Evolutionary conservation across 257 asterid genomes (phyloP).

Genomic region (Solanum pennellii): DNA sequence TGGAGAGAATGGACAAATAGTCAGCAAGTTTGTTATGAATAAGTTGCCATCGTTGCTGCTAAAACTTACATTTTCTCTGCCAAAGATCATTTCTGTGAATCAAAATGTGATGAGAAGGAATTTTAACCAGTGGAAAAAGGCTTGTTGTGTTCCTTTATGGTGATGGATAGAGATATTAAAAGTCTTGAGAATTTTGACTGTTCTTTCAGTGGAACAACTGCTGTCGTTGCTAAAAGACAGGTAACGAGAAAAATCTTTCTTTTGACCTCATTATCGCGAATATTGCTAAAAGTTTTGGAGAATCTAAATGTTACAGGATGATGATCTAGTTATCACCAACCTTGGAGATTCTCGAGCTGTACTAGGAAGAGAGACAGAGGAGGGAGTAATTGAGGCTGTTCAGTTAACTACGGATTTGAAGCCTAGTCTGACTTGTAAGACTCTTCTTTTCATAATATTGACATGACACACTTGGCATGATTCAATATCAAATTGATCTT

Average conservation of each 20-base stretch:
- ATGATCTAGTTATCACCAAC: conserved; percentile 56
- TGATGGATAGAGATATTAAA: conserved; percentile 56
- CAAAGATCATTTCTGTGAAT: conserved; percentile 10
- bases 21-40: conserved; percentile 60
- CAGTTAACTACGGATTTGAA: conserved; percentile 74
- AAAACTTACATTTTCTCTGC: conserved; percentile 28
- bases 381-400: conserved; percentile 31
- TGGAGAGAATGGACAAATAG: conserved; percentile 60
- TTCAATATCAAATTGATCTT: not conserved
- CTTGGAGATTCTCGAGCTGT: conserved; percentile 84
- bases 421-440: conserved; percentile 63
- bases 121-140: conserved; percentile 57
- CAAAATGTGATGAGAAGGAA: conserved; percentile 15
- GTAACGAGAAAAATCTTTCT: conserved; percentile 7
- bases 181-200: conserved; percentile 36
- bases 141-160: conserved; percentile 45
- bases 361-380: conserved; percentile 44
- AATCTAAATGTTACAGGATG: conserved; percentile 28
- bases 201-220: conserved; percentile 73
- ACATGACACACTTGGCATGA: not conserved
- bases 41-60: conserved; percentile 51
- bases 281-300: not conserved
- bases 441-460: not conserved
- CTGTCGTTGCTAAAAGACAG: conserved; percentile 52
- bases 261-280: no score